phyloP scores from a whole-genome alignment of 345 rosid genomes.

The Aurinia saxatilis region DNA sequence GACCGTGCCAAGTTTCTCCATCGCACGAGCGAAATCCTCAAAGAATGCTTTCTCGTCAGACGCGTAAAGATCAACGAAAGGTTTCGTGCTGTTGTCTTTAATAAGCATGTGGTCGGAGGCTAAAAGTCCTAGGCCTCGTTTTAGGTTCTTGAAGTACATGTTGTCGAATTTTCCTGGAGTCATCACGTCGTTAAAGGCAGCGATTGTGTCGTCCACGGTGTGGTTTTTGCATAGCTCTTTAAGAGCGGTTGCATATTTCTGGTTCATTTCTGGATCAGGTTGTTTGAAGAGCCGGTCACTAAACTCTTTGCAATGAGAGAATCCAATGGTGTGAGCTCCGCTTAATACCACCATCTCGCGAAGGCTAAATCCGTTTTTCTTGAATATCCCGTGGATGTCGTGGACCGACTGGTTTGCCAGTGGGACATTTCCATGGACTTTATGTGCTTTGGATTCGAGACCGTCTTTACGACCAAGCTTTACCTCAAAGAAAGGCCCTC shows the following conservation, averaged over 20 bases:
- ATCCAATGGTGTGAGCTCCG: slow-evolving; percentile 63
- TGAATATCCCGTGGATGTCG: slow-evolving; percentile 31
- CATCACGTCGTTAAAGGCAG: slow-evolving; percentile 53
- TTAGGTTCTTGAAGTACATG: slow-evolving; percentile 41
- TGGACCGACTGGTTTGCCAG: slow-evolving; percentile 32
- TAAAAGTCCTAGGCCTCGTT: slow-evolving; percentile 38
- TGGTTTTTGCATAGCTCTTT: slow-evolving; percentile 31
- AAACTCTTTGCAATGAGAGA: slow-evolving; percentile 52
- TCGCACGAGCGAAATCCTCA: slow-evolving; percentile 37
- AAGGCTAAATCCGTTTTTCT: slow-evolving; percentile 32
- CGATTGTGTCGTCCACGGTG: slow-evolving; percentile 27
- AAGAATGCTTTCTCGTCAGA: slow-evolving; percentile 35
- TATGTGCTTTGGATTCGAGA: slow-evolving; percentile 32
- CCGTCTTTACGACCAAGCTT: slow-evolving; percentile 52
- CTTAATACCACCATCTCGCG: slow-evolving; percentile 48
- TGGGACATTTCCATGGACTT: slow-evolving; percentile 33
- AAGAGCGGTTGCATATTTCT: slow-evolving; percentile 35
- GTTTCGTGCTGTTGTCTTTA: slow-evolving; percentile 31
- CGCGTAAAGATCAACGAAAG: slow-evolving; percentile 35
- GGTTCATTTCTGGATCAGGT: slow-evolving; percentile 33
- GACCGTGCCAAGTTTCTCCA: slow-evolving; percentile 38
- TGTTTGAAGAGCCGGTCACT: slow-evolving; percentile 27
- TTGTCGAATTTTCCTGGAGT: slow-evolving; percentile 52
- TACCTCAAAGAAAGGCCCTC: slow-evolving; percentile 46
- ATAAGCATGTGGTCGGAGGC: slow-evolving; percentile 28